phyloP scores from a whole-genome alignment of 257 asterid species.

The Solanum clarkiae region DNA sequence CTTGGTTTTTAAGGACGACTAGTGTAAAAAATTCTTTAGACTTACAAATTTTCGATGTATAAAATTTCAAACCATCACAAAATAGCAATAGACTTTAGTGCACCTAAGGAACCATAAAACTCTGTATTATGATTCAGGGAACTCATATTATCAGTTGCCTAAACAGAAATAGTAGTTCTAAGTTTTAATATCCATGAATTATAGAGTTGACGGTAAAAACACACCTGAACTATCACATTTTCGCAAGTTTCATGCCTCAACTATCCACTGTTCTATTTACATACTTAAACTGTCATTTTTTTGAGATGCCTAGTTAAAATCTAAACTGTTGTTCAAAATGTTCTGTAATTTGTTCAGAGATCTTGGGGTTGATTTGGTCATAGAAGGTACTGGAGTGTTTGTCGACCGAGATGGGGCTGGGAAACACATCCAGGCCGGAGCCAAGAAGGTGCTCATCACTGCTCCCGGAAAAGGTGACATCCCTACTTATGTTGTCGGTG shows the following conservation, averaged over 20 bases:
- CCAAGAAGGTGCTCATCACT: conserved; percentile 90
- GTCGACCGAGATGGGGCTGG: conserved; percentile 96
- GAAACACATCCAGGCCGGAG: conserved; percentile 83
- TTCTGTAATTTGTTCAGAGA: conserved; percentile 32
- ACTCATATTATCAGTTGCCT: background rate
- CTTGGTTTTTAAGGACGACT: background rate
- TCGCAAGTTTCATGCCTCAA: background rate
- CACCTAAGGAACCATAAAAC: background rate
- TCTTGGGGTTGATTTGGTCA: conserved; percentile 67
- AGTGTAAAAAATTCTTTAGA: background rate
- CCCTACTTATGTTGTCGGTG: conserved; percentile 92
- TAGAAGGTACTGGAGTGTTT: conserved; percentile 94
- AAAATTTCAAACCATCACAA: background rate
- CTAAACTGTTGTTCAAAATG: background rate
- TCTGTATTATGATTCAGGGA: background rate
- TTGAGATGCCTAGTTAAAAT: background rate
- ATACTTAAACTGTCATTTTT: background rate
- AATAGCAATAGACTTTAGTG: background rate
- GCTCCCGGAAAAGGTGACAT: conserved; percentile 98
- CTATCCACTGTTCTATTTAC: background rate
- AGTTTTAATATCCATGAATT: background rate
- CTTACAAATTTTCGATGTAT: background rate
- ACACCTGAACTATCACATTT: background rate
- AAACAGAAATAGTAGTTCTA: background rate
- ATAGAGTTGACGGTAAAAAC: background rate